phyloP scores from a whole-genome alignment of 2,329 filamentous ascomycete species.

The Metarhizium robertsii region DNA sequence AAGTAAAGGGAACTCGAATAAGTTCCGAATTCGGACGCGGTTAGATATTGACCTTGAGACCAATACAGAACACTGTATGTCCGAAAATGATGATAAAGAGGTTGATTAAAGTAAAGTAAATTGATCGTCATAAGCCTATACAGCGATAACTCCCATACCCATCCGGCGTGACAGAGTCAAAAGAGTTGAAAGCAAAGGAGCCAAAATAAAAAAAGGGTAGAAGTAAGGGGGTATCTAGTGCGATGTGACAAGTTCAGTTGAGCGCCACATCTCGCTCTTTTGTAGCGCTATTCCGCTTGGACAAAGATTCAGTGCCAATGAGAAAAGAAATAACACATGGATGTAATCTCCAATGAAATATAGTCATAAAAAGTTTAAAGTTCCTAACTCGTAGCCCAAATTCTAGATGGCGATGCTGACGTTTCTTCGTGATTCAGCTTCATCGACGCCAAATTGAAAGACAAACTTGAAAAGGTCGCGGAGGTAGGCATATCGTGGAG shows the following conservation, averaged over 20 bases:
- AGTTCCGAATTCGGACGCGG: neutral
- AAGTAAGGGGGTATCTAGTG: conserved; percentile 1
- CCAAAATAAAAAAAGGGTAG: neutral
- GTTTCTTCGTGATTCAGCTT: conserved; percentile 58
- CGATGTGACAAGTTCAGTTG: neutral
- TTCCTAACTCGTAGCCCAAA: neutral
- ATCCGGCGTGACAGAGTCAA: neutral
- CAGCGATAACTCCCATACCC: neutral
- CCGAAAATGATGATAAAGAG: neutral
- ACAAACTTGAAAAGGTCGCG: conserved; percentile 75
- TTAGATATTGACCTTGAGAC: neutral
- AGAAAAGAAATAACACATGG: neutral
- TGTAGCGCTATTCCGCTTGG: neutral
- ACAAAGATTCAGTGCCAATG: neutral
- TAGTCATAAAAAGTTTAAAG: neutral
- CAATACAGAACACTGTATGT: neutral
- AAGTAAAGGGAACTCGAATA: neutral
- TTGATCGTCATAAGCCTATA: neutral
- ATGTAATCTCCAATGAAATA: neutral
- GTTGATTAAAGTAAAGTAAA: neutral
- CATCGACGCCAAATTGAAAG: conserved; percentile 75
- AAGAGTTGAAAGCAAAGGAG: neutral
- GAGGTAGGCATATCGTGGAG: conserved; percentile 65
- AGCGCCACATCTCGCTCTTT: neutral
- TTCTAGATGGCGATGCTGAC: conserved; percentile 48